A percentile compares a stretch with the other conserved stretches of the same genome.
These are phyloP conservation scores for Saccharomyces hybrid DNA, from an alignment of 1,139 yeast species.

Conservation along the genomic window DNA sequence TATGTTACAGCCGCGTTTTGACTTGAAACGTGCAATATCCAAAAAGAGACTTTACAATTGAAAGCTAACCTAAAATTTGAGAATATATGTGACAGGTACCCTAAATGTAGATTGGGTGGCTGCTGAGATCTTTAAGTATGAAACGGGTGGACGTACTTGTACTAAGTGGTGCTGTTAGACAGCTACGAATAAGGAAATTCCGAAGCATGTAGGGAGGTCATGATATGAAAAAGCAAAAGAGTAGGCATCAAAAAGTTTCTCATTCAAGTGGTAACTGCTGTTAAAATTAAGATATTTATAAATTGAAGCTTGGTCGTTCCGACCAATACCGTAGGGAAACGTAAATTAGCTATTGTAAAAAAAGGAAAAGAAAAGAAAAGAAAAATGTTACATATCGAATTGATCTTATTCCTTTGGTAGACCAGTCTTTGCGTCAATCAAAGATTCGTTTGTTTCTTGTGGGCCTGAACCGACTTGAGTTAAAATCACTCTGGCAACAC, in stretches of 20 bases:
- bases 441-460: constrained; percentile 43
- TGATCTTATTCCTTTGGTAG: constrained; percentile 31
- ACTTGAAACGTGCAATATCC: background rate
- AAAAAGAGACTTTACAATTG: background rate
- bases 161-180: background rate
- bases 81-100: background rate
- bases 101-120: background rate
- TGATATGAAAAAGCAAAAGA: background rate
- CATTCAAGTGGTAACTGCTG: background rate
- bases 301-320: background rate
- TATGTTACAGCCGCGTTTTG: background rate
- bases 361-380: background rate
- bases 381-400: background rate
- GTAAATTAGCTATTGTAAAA: background rate
- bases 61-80: background rate
- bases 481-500: constrained; percentile 74
- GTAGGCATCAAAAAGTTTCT: background rate
- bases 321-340: background rate
- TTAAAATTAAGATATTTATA: background rate
- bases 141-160: background rate
- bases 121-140: background rate
- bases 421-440: constrained; percentile 47
- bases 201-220: background rate
- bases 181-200: background rate
- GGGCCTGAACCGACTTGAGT: constrained; percentile 91